Evolutionary conservation across 2,329 filamentous ascomycete species (phyloP), one percentile per base, ranked within the genome.

Genomic region (Ceratocystis cacaofunesta): DNA sequence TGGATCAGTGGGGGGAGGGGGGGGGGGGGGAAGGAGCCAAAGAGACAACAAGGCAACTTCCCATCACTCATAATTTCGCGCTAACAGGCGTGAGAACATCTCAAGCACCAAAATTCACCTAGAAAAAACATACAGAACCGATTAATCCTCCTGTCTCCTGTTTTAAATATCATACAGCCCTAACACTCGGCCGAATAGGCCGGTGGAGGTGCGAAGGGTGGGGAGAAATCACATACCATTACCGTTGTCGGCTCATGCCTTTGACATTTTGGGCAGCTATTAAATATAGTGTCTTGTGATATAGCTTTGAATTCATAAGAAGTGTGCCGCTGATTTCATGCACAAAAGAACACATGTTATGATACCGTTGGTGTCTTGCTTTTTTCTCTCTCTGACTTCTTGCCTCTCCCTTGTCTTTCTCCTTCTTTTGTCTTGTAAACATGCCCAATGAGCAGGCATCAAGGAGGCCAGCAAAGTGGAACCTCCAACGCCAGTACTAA

Each of bases 261-360:
- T 17, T 30, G 55, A 7, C n/a, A 10, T 19, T 58, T 41, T 58
- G 55, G 55, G 55, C 55, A 32, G 55, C 55, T 15, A 58, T 58
- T 36, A 25, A 32, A 17, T 19, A 58, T 5, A 7, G 1, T n/a
- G 48, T 28, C 48, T 28, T 50, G 19, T 52, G 19, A 52, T 52
- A 52, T 52, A 28, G 19, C 7, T 28, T 25, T 10, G 8, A 52
- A 25, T 1, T 8, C 25, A 52, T 28, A 52, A 52, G 22, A 28
- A 22, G 48, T 8, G 8, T 25, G 22, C 15, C 3, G 36, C 4
- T 25, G 19, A 2, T n/a, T 28, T 8, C 17, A 3, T 61, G 52
- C 15, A 17, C 55, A 8, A 58, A 36, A 58, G 55, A 58, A 58
- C 55, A 58, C 55, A 58, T 58, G 55, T 58, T 58, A 36, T 30